Evolutionary conservation across 2,329 filamentous ascomycete genomes (phyloP), one percentile per base, ranked within the genome.

Genomic region (Phaeosphaeriaceae sp.): DNA sequence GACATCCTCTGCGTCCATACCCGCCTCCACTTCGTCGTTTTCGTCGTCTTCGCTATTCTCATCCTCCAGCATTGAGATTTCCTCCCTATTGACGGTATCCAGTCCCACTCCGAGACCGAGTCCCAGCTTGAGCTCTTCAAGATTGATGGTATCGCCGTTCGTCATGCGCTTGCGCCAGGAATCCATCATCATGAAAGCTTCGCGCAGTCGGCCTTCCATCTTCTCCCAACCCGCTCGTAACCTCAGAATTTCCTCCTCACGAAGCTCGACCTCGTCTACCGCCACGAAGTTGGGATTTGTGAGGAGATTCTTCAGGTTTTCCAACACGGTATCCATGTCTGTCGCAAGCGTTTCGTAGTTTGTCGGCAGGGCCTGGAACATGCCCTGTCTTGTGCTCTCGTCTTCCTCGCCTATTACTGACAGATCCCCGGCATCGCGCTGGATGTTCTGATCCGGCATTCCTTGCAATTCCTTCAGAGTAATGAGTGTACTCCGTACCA

Each of bases 281-380:
- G 94, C 91, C 15, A 97, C 95, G 75, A 98, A 99, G 2, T 93
- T 96, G 1, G 95, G 95, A 71, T 98, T 98, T 9, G 93, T 97
- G 46, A 99, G 83, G 40, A 99, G 86, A 2, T 86, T 90, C 64
- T 91, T 87, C 63, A 99, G 85, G 72, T 96, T 92, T 33, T 91
- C 88, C 59, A 98, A 83, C 10, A 96, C 88, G 7, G 82, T 82
- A 53, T 93, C 89, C 79, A 97, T 87, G 63, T 96, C 91, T 9
- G 80, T 74, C 0, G 90, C 87, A 60, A 98, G 78, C 6, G 82
- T 85, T 46, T 93, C 90, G 67, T 92, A 88, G 17, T 85, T 85
- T 1, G 83, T 83, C n/a, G 86, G 84, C 21, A 84, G 77, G 2
- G 81, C 78, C 48, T 82, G 76, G 56, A 73, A 71, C 68, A 81